Evolutionary conservation across 1,284 basidiomycete species (phyloP), one percentile per base, ranked within the genome.

Genomic region (Blastosporella zonata): DNA sequence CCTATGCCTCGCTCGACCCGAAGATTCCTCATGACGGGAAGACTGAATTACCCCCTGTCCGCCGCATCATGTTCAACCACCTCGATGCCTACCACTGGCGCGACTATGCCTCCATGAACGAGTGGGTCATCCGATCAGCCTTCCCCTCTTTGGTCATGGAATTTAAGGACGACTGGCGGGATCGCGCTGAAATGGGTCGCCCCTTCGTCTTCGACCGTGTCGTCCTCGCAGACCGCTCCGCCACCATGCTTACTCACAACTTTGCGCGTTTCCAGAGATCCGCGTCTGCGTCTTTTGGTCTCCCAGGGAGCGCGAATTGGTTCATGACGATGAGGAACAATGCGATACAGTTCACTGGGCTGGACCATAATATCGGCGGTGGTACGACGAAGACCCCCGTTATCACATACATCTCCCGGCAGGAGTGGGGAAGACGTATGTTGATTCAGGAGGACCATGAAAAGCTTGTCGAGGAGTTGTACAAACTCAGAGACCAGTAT

Each of bases 401-500:
- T 25, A 91, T 94, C 67, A 93, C 90, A 8, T 93, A 94, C 61
- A 80, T 95, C 54, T 90, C 86, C 9, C 75, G 92, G 10, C 92
- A 95, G 62, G 81, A 77, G 8, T 93, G 91, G 90, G 87, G 84
- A n/a, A 71, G 90, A 15, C 75, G 92, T 21, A 87, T 79, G 77
- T 63, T 89, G 44, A 74, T 78, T 21, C 71, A 71, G n/a, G 73
- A 73, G 49, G 72, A 89, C 57, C 86, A 89, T 61, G 82, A 87
- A 8, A 70, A 64, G 47, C 75, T 89, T 2, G 84, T 89, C 4
- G 53, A 66, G 47, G 84, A 82, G 59, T 64, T 89, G 29, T 71
- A 83, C 56, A 77, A 78, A 54, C 68, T 93, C 42, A 75, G 81
- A 35, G 82, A 88, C 53, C 65, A 72, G 56, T 78, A 92, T 59